These are phyloP conservation scores for Diplocarpon rosae DNA, from an alignment of 2,329 filamentous ascomycete genomes.

Conservation along the genomic window DNA sequence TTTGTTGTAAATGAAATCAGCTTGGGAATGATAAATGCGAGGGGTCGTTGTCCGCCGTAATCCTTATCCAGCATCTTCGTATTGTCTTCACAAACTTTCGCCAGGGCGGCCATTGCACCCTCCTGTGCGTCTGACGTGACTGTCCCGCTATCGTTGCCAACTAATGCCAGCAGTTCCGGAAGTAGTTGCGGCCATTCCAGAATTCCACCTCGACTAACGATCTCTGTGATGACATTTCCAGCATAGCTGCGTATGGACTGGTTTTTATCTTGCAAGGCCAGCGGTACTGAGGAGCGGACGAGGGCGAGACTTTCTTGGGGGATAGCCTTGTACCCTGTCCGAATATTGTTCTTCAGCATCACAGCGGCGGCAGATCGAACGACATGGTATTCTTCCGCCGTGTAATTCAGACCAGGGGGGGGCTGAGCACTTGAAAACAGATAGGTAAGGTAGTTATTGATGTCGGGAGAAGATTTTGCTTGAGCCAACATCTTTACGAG, in stretches of 20 bases:
- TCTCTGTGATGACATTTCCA: conserved; percentile 88
- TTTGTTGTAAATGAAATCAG: conserved; percentile 78
- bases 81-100: conserved; percentile 97
- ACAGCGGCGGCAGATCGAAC: conserved; percentile 82
- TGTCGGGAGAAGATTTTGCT: conserved; percentile 79
- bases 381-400: conserved; percentile 53
- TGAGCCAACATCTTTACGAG: conserved; percentile 72
- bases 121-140: conserved; percentile 67
- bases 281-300: conserved; percentile 67
- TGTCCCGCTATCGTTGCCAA: conserved; percentile 61
- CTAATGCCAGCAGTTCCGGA: conserved; percentile 67
- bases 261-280: conserved; percentile 71
- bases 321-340: conserved; percentile 62
- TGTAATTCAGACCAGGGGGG: conserved; percentile 49
- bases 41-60: conserved; percentile 76
- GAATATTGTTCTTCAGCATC: conserved; percentile 93
- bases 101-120: conserved; percentile 82
- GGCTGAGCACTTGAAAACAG: conserved; percentile 65
- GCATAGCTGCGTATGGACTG: conserved; percentile 77
- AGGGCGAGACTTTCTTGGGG: conserved; percentile 62
- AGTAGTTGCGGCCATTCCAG: conserved; percentile 86
- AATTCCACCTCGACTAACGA: conserved; percentile 74
- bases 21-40: conserved; percentile 82
- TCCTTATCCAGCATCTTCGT: conserved; percentile 75
- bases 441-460: conserved; percentile 94